A percentile compares a stretch with the other conserved stretches of the same genome.
Conservation (phyloP, 345 rosid genomes). For the Gossypium mustelinum region DNA sequence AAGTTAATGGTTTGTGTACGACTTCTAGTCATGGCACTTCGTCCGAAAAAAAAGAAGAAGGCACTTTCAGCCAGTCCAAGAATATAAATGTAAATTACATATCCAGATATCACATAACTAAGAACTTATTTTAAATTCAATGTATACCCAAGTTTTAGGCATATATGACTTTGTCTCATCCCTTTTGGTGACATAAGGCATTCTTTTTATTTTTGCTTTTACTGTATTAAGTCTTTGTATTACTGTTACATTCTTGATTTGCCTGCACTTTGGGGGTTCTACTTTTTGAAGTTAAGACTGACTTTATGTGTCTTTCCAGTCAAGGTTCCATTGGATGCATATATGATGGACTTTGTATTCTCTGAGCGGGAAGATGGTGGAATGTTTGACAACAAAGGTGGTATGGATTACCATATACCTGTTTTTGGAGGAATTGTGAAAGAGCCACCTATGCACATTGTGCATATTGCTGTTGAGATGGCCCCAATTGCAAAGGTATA, state of each 20-base stretch:
- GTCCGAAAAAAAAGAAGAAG: not conserved
- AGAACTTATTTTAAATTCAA: not conserved
- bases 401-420: conserved; percentile 87
- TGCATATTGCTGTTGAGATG: conserved; percentile 94
- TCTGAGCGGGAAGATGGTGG: conserved; percentile 89
- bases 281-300: not conserved
- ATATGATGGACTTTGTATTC: conserved; percentile 95
- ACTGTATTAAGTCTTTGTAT: not conserved
- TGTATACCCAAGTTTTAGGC: not conserved
- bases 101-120: not conserved
- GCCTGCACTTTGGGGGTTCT: not conserved
- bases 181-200: not conserved
- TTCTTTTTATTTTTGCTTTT: not conserved
- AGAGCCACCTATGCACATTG: conserved; percentile 87
- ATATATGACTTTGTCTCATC: not conserved
- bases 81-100: not conserved
- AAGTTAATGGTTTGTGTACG: not conserved
- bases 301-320: conserved; percentile 47
- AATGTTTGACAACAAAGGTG: conserved; percentile 62
- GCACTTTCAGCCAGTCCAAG: not conserved
- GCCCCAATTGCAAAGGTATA: conserved; percentile 94
- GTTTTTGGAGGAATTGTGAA: conserved; percentile 63
- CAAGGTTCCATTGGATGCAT: conserved; percentile 85
- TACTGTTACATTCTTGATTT: not conserved
- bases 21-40: not conserved